phyloP scores from a whole-genome alignment of 1,284 basidiomycete species.

The Ustilago vetiveriae region DNA sequence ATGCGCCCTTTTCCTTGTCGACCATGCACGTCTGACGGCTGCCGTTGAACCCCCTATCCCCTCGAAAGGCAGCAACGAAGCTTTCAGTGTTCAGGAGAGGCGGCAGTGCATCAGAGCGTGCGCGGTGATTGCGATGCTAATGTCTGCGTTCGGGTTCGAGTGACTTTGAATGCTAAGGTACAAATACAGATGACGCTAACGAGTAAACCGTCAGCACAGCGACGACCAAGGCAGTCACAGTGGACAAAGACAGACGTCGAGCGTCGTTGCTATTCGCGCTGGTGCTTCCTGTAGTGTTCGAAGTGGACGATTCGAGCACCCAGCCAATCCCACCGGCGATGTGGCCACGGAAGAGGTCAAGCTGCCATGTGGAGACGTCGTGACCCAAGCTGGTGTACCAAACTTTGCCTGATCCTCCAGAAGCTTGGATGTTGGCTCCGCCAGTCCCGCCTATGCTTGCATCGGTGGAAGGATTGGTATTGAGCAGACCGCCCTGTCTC shows the following conservation, averaged over 20 bases:
- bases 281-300: not conserved
- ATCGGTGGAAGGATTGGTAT: conserved; percentile 20
- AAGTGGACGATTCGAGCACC: conserved; percentile 71
- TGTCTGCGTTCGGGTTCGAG: no score
- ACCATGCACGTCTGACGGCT: no score
- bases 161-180: no score
- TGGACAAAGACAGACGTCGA: not conserved
- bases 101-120: no score
- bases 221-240: not conserved
- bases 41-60: no score
- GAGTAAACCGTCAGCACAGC: not conserved
- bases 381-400: conserved; percentile 84
- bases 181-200: not conserved
- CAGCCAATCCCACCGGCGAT: conserved; percentile 79
- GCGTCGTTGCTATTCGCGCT: conserved; percentile 1
- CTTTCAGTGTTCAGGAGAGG: no score
- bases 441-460: conserved; percentile 36
- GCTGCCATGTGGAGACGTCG: conserved; percentile 74
- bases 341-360: conserved; percentile 76
- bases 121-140: no score
- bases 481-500: conserved; percentile 73
- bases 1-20: no score
- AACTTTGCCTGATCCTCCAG: conserved; percentile 74
- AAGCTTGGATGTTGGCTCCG: conserved; percentile 31
- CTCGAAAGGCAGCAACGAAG: no score